Evolutionary conservation across 805 yeast genomes (phyloP), one percentile per base, ranked within the genome.

Genomic region (Cyberlindnera saturnus): DNA sequence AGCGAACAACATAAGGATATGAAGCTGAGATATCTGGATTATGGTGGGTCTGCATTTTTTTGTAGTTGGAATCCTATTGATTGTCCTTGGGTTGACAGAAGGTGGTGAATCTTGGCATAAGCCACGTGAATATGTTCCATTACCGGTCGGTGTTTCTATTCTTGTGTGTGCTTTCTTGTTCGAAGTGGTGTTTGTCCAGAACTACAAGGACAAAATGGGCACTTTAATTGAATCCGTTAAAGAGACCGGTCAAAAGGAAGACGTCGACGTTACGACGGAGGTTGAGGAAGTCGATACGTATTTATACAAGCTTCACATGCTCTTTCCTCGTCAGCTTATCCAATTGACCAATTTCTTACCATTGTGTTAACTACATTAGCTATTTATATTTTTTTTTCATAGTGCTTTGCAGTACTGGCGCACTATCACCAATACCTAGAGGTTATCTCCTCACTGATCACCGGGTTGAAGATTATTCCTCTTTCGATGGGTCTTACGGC

Each of bases 51-150:
- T 0, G 7, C 54, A 1, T n/a, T 14, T 64, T 6, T 44, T 69
- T 10, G 61, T 71, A 16, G 38, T 51, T n/a, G 74, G 72, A 0
- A 48, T 61, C 3, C 38, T 70, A 3, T 51, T 73, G 34, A 48
- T 70, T 1, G 69, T 71, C 26, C 58, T 67, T 11, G 78, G 74
- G 0, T 55, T 72, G 36, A 69, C 72, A 1, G 69, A 69, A 47
- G 75, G 71, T 17, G 75, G 75, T 19, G 62, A 61, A 7, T 53
- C 56, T 1, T 73, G 77, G 76, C 55, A 57, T 4, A 43, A 59
- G 1, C 69, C 76, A 1, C 53, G 57, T n/a, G 65, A 69, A 2
- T 70, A 70, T 45, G 70, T 67, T 18, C 63, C 75, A 0, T 45
- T 72, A 1, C 53, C 65, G 1, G 46, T 73, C 41, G 75, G 75